These are phyloP conservation scores for Erodium chrysanthum DNA, from an alignment of 441 rosid species.

Conservation along the genomic window DNA sequence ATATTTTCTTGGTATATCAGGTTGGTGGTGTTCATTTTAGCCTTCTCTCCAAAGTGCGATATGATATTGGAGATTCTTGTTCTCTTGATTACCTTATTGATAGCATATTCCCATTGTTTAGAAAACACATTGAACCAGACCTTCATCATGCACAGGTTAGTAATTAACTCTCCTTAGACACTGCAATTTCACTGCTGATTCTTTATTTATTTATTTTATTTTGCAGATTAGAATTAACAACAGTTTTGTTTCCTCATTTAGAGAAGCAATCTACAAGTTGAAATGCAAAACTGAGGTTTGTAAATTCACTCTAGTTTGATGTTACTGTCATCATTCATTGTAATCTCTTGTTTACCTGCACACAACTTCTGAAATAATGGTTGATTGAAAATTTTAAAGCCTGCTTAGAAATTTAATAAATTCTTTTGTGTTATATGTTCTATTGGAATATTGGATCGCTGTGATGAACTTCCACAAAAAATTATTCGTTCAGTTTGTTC, in stretches of 20 bases:
- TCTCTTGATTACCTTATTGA: constrained; percentile 89
- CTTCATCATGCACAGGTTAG: constrained; percentile 99
- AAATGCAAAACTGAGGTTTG: constrained; percentile 93
- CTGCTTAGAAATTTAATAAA: background rate
- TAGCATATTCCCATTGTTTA: constrained; percentile 91
- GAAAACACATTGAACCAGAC: constrained; percentile 97
- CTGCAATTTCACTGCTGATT: constrained; percentile 21
- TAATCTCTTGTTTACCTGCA: background rate
- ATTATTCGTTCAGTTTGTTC: background rate
- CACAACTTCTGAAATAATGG: background rate
- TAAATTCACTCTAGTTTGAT: constrained; percentile 20
- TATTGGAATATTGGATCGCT: background rate
- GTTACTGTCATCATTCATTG: background rate
- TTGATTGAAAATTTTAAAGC: background rate
- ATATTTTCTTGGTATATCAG: constrained; percentile 33
- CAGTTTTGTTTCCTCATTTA: constrained; percentile 92
- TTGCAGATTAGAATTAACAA: constrained; percentile 96
- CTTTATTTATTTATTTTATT: constrained; percentile 23
- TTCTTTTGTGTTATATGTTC: background rate
- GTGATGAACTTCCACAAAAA: background rate
- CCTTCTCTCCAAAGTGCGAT: constrained; percentile 92
- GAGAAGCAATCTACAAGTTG: constrained; percentile 95
- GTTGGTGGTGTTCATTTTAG: constrained; percentile 99
- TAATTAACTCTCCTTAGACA: constrained; percentile 17
- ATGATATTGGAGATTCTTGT: constrained; percentile 92